Conservation (phyloP, 2,329 filamentous ascomycete species). For the Microthyrium microscopicum region DNA sequence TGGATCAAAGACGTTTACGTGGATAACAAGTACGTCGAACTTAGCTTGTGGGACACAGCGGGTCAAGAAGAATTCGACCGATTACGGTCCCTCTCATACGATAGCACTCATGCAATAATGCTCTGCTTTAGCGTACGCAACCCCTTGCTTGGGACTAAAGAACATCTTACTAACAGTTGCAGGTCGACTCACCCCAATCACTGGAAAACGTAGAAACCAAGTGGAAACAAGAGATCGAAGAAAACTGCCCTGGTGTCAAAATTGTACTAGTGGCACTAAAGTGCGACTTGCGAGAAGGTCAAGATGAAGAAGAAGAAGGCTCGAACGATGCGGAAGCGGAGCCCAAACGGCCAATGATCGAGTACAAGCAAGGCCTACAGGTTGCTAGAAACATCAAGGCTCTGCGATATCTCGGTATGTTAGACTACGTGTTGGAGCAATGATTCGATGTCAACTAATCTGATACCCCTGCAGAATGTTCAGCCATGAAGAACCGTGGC, state of each 20-base stretch:
- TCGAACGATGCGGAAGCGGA: conserved; percentile 23
- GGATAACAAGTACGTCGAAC: conserved; percentile 89
- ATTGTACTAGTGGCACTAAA: conserved; percentile 91
- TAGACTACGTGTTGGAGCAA: neutral
- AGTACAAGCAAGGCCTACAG: conserved; percentile 80
- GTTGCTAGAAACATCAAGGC: conserved; percentile 86
- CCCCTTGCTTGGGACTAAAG: neutral
- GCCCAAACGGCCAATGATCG: conserved; percentile 50
- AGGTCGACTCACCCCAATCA: conserved; percentile 85
- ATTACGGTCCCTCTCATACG: conserved; percentile 86
- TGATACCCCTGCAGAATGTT: conserved; percentile 52
- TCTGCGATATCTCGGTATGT: conserved; percentile 66
- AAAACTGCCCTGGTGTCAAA: conserved; percentile 92
- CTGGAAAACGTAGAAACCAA: conserved; percentile 98
- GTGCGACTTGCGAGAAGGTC: conserved; percentile 78
- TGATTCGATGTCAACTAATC: neutral
- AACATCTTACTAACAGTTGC: conserved; percentile 31
- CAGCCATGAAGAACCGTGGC: conserved; percentile 91
- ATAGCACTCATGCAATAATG: conserved; percentile 97
- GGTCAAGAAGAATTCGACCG: conserved; percentile 99
- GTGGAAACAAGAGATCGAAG: conserved; percentile 94
- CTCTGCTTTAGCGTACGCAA: conserved; percentile 83
- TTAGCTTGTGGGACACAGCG: conserved; percentile 95
- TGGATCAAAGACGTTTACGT: conserved; percentile 76
- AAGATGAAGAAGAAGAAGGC: conserved; percentile 49